Conservation (phyloP, 768 basidiomycete species). For the Cystofilobasidium bisporidii region DNA sequence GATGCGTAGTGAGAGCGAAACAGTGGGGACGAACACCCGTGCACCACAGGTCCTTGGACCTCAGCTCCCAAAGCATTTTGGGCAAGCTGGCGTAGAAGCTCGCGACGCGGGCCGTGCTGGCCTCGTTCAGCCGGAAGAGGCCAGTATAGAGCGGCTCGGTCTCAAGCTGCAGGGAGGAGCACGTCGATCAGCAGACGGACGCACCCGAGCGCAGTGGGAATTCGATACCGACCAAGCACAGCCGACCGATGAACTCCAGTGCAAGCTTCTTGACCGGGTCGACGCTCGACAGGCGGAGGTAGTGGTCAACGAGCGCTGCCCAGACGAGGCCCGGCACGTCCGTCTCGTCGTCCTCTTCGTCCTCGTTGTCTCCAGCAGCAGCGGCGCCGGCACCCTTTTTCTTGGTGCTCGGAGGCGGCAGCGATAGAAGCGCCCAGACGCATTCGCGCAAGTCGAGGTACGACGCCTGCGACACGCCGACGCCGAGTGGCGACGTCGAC, state of each 20-base stretch:
- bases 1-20: not conserved
- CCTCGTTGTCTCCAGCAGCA: not conserved
- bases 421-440: not conserved
- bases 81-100: conserved; percentile 71
- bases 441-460: not conserved
- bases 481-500: not conserved
- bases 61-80: conserved; percentile 74
- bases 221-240: conserved; percentile 51
- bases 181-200: conserved; percentile 30
- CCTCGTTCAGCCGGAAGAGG: conserved; percentile 40
- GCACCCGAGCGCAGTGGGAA: not conserved
- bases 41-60: conserved; percentile 48
- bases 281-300: conserved; percentile 50
- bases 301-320: conserved; percentile 57
- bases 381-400: not conserved
- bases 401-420: not conserved
- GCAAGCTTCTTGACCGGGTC: conserved; percentile 58
- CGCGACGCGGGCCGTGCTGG: conserved; percentile 31
- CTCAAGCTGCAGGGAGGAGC: conserved; percentile 48
- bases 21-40: conserved; percentile 56
- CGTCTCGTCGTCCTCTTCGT: not conserved
- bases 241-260: conserved; percentile 62
- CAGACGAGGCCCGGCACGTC: conserved; percentile 42
- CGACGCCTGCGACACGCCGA: not conserved
- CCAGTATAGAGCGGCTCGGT: conserved; percentile 51